Evolutionary conservation across 1,139 yeast genomes (phyloP).

Genomic region (Arxiozyma bovina): DNA sequence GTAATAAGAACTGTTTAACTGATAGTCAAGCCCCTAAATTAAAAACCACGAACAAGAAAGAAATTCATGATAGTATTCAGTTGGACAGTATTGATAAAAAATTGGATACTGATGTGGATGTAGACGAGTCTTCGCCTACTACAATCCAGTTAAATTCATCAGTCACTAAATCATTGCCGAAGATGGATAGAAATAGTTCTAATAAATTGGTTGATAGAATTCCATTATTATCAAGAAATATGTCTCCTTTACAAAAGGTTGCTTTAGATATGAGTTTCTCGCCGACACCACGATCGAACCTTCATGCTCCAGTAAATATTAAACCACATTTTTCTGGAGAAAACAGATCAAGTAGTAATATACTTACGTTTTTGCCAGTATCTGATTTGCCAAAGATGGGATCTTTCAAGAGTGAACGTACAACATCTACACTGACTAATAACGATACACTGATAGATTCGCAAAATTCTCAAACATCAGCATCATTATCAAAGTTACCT

Average conservation of each 20-base stretch:
- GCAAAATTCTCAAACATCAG: not conserved
- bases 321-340: not conserved
- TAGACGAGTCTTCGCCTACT: conserved; percentile 26
- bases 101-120: conserved; percentile 17
- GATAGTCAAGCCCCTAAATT: conserved; percentile 6
- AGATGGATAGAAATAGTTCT: conserved; percentile 8
- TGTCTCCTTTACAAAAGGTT: conserved; percentile 15
- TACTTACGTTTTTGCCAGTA: conserved; percentile 12
- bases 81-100: not conserved
- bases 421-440: conserved; percentile 4
- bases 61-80: not conserved
- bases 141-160: conserved; percentile 31
- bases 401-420: conserved; percentile 25
- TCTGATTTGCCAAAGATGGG: conserved; percentile 33
- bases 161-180: conserved; percentile 25
- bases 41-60: conserved; percentile 4
- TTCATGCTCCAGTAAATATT: not conserved
- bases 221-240: conserved; percentile 14
- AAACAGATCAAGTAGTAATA: conserved; percentile 3
- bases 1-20: not conserved
- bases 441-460: not conserved
- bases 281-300: conserved; percentile 27
- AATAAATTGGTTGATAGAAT: conserved; percentile 5
- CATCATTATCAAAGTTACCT: not conserved
- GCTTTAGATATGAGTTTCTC: conserved; percentile 21